These are phyloP conservation scores for Sporopachydermia lactativora DNA, from an alignment of 805 yeast genomes.

Conservation along the genomic window DNA sequence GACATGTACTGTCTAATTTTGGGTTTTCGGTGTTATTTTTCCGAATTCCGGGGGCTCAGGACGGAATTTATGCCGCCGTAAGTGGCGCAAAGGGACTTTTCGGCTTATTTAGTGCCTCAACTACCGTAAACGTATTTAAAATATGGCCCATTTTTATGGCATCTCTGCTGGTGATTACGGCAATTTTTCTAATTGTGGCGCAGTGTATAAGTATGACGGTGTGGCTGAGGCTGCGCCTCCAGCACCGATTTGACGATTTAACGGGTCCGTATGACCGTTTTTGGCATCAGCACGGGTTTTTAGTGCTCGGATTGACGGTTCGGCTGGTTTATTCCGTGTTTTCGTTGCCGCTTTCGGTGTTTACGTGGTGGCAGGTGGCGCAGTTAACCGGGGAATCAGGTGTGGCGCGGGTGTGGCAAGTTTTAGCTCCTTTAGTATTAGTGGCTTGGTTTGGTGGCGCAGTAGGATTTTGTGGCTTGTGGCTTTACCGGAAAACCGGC, in stretches of 20 bases:
- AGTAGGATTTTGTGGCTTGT: background rate
- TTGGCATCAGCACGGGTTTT: conserved; percentile 12
- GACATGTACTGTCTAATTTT: conserved; percentile 37
- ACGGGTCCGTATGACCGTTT: background rate
- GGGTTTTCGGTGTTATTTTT: no score
- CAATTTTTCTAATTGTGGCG: conserved; percentile 8
- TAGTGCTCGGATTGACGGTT: conserved; percentile 15
- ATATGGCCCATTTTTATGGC: conserved; percentile 21
- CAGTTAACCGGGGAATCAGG: background rate
- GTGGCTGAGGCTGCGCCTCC: background rate
- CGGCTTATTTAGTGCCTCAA: background rate
- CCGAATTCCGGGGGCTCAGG: no score
- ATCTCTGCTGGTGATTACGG: conserved; percentile 16
- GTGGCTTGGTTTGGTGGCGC: background rate
- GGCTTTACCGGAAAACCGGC: background rate
- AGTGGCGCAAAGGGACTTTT: conserved; percentile 10
- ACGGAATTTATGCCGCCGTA: no score
- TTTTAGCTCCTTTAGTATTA: background rate
- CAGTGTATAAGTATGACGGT: conserved; percentile 4
- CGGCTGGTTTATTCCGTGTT: conserved; percentile 14
- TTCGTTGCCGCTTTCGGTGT: conserved; percentile 16
- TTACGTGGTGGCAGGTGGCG: conserved; percentile 15
- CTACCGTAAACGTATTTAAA: conserved; percentile 13
- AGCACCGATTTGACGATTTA: background rate
- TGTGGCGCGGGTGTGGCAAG: background rate